Percentiles rank a stretch among this genome's conserved stretches.
Conservation (phyloP, 1,284 basidiomycete species). For the Ceraceosorus guamensis region DNA sequence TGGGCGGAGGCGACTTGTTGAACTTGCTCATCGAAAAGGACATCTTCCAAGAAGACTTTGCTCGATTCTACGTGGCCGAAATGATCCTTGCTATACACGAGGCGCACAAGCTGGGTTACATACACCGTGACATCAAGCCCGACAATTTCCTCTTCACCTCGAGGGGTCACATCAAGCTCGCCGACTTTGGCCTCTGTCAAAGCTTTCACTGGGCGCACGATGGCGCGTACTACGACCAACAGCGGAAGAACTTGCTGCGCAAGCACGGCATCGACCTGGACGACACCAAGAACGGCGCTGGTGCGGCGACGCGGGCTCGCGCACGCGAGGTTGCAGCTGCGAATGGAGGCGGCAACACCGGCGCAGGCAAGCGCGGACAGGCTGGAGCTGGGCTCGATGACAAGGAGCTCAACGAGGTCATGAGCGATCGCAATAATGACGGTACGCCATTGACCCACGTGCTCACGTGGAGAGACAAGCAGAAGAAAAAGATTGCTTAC, state of each 20-base stretch:
- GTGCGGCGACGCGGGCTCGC: constrained; percentile 56
- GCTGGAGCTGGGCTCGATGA: constrained; percentile 18
- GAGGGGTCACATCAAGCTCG: constrained; percentile 84
- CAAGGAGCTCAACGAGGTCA: constrained; percentile 32
- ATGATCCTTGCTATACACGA: constrained; percentile 94
- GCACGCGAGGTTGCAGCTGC: constrained; percentile 43
- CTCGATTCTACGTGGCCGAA: constrained; percentile 91
- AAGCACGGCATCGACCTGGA: constrained; percentile 93
- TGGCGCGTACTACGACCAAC: constrained; percentile 73
- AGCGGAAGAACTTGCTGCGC: constrained; percentile 74
- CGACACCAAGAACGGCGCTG: constrained; percentile 61
- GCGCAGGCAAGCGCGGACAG: constrained; percentile 3
- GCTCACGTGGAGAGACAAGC: constrained; percentile 83
- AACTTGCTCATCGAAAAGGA: constrained; percentile 90
- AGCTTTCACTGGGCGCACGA: constrained; percentile 47
- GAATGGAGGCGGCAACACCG: constrained; percentile 11
- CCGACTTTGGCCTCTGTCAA: constrained; percentile 79
- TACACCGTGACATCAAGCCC: constrained; percentile 94
- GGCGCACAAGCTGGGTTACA: constrained; percentile 89
- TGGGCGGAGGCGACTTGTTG: constrained; percentile 91
- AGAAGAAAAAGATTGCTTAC: constrained; percentile 78
- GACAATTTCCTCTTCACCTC: constrained; percentile 92
- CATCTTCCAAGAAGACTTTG: constrained; percentile 86
- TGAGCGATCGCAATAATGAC: constrained; percentile 40
- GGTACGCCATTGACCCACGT: constrained; percentile 43